These are phyloP conservation scores for Mycena sanguinolenta DNA, from an alignment of 768 basidiomycete species.

Conservation along the genomic window DNA sequence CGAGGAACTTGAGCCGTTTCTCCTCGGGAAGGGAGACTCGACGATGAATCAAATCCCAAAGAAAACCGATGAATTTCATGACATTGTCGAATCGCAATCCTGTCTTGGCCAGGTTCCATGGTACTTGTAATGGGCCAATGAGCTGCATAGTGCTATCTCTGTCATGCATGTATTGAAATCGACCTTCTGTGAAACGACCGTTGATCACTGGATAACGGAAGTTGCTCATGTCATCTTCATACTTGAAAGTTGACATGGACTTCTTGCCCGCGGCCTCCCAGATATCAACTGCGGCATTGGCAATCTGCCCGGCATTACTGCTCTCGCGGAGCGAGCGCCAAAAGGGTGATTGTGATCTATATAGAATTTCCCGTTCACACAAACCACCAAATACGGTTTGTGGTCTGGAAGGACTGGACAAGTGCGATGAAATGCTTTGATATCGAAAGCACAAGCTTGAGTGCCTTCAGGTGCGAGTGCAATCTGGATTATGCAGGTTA, in stretches of 20 bases:
- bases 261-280: not conserved
- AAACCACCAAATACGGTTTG: slow-evolving; percentile 39
- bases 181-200: not conserved
- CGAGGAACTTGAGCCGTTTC: slow-evolving; percentile 45
- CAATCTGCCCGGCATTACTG: slow-evolving; percentile 40
- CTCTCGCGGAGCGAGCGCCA: slow-evolving; percentile 34
- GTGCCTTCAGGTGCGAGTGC: slow-evolving; percentile 39
- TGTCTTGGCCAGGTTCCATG: slow-evolving; percentile 43
- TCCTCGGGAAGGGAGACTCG: slow-evolving; percentile 40
- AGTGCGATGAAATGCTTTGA: slow-evolving; percentile 41
- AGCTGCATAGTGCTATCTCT: slow-evolving; percentile 16
- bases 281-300: slow-evolving; percentile 35
- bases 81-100: slow-evolving; percentile 34
- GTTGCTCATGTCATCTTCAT: slow-evolving; percentile 38
- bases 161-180: slow-evolving; percentile 31
- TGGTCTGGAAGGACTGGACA: slow-evolving; percentile 36
- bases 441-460: slow-evolving; percentile 41
- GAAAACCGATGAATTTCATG: slow-evolving; percentile 45
- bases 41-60: slow-evolving; percentile 44
- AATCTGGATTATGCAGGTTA: slow-evolving; percentile 35
- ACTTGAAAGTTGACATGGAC: slow-evolving; percentile 20
- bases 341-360: slow-evolving; percentile 43
- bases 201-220: not conserved
- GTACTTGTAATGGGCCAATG: slow-evolving; percentile 38
- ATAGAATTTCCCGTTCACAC: slow-evolving; percentile 25